These are phyloP conservation scores for Chrysanthemum lavandulifolium DNA, from an alignment of 129 eudicot genomes.

Conservation along the genomic window DNA sequence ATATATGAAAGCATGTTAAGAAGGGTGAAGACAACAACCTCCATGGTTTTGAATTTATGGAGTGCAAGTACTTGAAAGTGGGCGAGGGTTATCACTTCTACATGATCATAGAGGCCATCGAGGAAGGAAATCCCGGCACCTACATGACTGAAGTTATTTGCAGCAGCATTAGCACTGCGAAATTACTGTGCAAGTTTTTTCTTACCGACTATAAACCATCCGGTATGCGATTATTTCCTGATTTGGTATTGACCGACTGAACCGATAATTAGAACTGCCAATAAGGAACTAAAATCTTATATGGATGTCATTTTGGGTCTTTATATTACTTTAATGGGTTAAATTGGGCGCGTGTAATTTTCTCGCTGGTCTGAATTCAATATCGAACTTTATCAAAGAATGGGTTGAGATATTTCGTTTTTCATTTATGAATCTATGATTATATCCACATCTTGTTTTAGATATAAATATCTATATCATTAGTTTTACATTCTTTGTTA, in stretches of 20 bases:
- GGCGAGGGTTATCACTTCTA: neutral
- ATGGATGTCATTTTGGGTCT: too few relatives aligned
- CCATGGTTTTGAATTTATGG: neutral
- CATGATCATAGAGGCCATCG: slow-evolving; percentile 6
- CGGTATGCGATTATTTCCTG: neutral
- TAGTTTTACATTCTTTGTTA: too few relatives aligned
- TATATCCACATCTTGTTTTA: too few relatives aligned
- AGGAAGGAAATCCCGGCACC: neutral
- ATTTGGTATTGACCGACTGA: neutral
- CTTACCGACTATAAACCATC: neutral
- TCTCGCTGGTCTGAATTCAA: too few relatives aligned
- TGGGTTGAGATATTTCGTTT: too few relatives aligned
- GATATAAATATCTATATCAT: too few relatives aligned
- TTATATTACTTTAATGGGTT: too few relatives aligned
- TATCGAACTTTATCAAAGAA: too few relatives aligned
- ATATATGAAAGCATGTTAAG: neutral
- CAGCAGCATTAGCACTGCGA: neutral
- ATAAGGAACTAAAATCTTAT: too few relatives aligned
- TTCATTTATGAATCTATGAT: too few relatives aligned
- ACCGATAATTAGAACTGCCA: too few relatives aligned
- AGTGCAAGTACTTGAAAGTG: neutral
- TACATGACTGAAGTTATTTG: neutral
- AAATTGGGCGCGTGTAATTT: too few relatives aligned
- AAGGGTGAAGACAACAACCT: neutral
- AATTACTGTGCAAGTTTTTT: neutral